Evolutionary conservation across 225 moss, liverwort and hornwort species (phyloP).

Genomic region (Polytrichum formosum): DNA sequence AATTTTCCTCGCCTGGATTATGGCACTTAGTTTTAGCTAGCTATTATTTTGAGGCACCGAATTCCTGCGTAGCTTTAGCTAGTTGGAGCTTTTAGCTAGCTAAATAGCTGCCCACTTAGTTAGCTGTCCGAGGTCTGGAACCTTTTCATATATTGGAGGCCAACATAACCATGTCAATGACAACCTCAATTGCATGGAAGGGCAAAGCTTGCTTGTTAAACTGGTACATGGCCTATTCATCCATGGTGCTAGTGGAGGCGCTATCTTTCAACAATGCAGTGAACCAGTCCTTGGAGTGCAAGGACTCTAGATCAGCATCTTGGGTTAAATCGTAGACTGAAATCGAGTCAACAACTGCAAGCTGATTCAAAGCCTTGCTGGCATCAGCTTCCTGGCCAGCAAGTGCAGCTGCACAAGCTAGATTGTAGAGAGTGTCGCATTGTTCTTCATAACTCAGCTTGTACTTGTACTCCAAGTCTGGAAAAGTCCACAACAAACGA

Average conservation of each 20-base stretch:
- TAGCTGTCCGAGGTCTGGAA: too few species aligned
- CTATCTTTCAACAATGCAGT: constrained; percentile 27
- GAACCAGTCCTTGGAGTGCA: constrained; percentile 59
- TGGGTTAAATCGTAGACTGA: constrained; percentile 43
- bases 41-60: too few species aligned
- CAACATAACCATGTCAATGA: too few species aligned
- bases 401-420: constrained; percentile 77
- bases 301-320: constrained; percentile 54
- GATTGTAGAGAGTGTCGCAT: constrained; percentile 75
- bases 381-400: constrained; percentile 45
- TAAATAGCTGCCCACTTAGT: too few species aligned
- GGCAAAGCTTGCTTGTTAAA: too few species aligned
- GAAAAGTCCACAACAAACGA: constrained; percentile 8
- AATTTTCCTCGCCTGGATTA: too few species aligned
- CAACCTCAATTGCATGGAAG: too few species aligned
- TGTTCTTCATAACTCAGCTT: constrained; percentile 74
- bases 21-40: too few species aligned
- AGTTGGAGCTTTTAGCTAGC: too few species aligned
- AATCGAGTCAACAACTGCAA: constrained; percentile 45
- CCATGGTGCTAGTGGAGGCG: constrained; percentile 19
- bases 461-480: constrained; percentile 47
- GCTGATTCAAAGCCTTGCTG: constrained; percentile 57
- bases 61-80: too few species aligned
- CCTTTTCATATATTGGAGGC: too few species aligned
- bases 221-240: constrained; percentile 11